Evolutionary conservation across 257 asterid genomes (phyloP).

Genomic region (Gentiana macrophylla): DNA sequence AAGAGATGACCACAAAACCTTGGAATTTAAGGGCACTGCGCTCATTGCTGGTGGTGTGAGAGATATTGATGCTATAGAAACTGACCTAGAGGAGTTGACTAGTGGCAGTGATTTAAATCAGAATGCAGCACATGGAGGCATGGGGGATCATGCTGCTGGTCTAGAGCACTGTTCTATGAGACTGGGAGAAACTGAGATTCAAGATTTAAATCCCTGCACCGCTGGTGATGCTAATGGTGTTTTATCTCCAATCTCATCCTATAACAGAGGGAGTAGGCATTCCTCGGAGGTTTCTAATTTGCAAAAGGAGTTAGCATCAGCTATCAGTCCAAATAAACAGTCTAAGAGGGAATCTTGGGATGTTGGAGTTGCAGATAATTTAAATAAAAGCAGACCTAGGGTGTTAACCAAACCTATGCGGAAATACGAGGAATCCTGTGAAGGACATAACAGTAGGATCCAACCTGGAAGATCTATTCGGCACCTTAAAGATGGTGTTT

Average conservation of each 20-base stretch:
- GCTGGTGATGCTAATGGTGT: conserved; percentile 22
- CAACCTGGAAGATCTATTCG: neutral
- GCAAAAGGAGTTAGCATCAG: conserved; percentile 21
- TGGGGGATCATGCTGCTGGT: conserved; percentile 6
- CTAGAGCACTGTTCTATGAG: conserved; percentile 38
- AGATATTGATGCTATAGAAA: conserved; percentile 26
- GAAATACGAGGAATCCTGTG: conserved; percentile 28
- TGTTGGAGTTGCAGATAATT: conserved; percentile 19
- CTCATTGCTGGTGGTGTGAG: conserved; percentile 28
- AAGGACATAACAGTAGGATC: conserved; percentile 12
- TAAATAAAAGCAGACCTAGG: conserved; percentile 39
- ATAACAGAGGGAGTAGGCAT: conserved; percentile 23
- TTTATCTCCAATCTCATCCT: conserved; percentile 19
- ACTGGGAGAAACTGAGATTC: conserved; percentile 25
- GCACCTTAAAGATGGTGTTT: conserved; percentile 20
- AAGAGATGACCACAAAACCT: conserved; percentile 32
- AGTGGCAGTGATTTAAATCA: conserved; percentile 17
- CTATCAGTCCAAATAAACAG: conserved; percentile 18
- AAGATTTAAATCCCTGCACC: conserved; percentile 22
- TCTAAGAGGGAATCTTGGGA: conserved; percentile 1
- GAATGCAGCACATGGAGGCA: conserved; percentile 27
- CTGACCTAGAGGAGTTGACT: conserved; percentile 20
- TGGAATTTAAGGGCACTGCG: conserved; percentile 28
- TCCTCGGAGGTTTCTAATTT: conserved; percentile 17
- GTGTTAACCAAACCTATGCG: conserved; percentile 25